Evolutionary conservation across 371 early-diverging fungal species (phyloP).

Genomic region (Mucor velutinosus): DNA sequence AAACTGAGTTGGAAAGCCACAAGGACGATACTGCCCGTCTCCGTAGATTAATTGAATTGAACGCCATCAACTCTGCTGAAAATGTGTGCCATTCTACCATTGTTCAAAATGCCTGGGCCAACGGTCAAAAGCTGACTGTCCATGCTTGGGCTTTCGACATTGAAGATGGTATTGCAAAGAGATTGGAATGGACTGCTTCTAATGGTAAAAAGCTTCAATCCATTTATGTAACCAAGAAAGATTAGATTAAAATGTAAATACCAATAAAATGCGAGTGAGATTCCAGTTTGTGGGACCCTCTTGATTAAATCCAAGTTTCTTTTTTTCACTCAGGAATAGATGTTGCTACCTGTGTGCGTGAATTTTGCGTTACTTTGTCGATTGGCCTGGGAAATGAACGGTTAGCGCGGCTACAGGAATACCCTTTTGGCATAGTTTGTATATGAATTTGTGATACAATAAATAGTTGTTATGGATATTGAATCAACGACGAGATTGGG

Average conservation of each 20-base stretch:
- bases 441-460: not conserved
- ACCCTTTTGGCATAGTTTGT: not conserved
- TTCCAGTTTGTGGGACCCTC: not conserved
- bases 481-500: not conserved
- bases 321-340: not conserved
- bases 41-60: slow-evolving; percentile 70
- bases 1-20: slow-evolving; percentile 49
- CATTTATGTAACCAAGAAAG: slow-evolving; percentile 17
- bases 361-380: not conserved
- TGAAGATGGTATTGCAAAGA: slow-evolving; percentile 46
- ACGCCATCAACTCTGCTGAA: slow-evolving; percentile 73
- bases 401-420: not conserved
- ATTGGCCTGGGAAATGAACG: not conserved
- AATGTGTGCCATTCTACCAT: slow-evolving; percentile 76
- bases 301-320: no score
- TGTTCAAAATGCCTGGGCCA: slow-evolving; percentile 84
- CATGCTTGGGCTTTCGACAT: slow-evolving; percentile 88
- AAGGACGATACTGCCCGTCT: slow-evolving; percentile 43
- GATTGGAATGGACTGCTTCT: slow-evolving; percentile 14
- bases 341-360: not conserved
- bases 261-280: not conserved
- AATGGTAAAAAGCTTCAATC: slow-evolving; percentile 3
- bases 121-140: slow-evolving; percentile 75
- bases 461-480: not conserved
- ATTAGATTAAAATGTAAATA: slow-evolving; percentile 1